Conservation (phyloP, 805 yeast genomes). For the Suhomyces sp. region DNA sequence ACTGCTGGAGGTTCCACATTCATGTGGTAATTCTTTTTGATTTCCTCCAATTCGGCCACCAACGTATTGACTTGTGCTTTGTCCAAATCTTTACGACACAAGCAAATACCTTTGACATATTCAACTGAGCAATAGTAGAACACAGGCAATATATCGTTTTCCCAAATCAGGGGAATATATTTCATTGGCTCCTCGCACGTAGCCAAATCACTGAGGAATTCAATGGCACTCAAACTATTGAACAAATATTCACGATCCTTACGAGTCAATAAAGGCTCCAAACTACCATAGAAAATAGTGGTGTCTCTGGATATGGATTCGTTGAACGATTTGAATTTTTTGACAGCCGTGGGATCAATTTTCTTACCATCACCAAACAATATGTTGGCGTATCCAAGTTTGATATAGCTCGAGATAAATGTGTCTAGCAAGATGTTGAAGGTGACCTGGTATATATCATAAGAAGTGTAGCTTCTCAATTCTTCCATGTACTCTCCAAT, state of each 20-base stretch:
- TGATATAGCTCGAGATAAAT: conserved; percentile 35
- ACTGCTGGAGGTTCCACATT: conserved; percentile 31
- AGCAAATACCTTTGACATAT: conserved; percentile 62
- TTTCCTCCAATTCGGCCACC: conserved; percentile 24
- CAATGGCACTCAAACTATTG: conserved; percentile 40
- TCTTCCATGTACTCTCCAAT: conserved; percentile 73
- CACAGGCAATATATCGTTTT: conserved; percentile 50
- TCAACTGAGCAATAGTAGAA: conserved; percentile 79
- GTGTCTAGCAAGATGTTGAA: conserved; percentile 38
- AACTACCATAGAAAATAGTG: conserved; percentile 33
- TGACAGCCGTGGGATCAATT: conserved; percentile 36
- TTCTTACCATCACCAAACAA: conserved; percentile 41
- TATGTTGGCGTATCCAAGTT: conserved; percentile 40
- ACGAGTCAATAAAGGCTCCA: conserved; percentile 37
- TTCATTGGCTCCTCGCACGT: conserved; percentile 35
- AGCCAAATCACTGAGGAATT: conserved; percentile 37
- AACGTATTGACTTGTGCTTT: conserved; percentile 25
- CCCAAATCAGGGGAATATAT: conserved; percentile 49
- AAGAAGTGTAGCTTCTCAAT: conserved; percentile 45
- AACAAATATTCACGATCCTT: conserved; percentile 38
- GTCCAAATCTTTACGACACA: conserved; percentile 46
- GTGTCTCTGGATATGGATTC: conserved; percentile 40
- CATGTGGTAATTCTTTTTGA: conserved; percentile 30
- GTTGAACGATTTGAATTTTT: conserved; percentile 35
- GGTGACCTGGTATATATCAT: conserved; percentile 39